These are phyloP conservation scores for Candida pseudoviswanathii DNA, from an alignment of 1,139 yeast genomes.

Conservation along the genomic window DNA sequence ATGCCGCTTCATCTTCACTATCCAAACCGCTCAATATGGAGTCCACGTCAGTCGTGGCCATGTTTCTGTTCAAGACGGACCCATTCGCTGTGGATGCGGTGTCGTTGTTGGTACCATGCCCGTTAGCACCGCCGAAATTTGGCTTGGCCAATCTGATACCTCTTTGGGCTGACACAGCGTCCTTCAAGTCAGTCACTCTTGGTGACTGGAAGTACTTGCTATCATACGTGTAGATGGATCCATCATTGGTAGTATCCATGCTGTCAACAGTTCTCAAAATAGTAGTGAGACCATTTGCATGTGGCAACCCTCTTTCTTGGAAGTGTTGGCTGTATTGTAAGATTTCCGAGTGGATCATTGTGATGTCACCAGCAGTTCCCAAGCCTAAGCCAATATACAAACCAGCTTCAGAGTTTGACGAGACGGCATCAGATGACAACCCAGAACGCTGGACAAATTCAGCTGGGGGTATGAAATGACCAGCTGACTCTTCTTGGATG, in stretches of 20 bases:
- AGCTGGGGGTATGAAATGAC: slow-evolving; percentile 13
- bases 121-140: slow-evolving; percentile 4
- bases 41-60: slow-evolving; percentile 35
- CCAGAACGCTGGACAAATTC: slow-evolving; percentile 12
- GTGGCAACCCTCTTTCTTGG: slow-evolving; percentile 16
- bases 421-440: slow-evolving; percentile 14
- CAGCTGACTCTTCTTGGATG: slow-evolving; percentile 3
- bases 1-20: slow-evolving; percentile 38
- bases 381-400: slow-evolving; percentile 31
- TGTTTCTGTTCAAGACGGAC: slow-evolving; percentile 37
- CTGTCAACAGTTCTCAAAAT: slow-evolving; percentile 10
- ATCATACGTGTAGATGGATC: slow-evolving; percentile 25
- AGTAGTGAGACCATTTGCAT: slow-evolving; percentile 12
- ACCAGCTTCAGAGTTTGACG: slow-evolving; percentile 16
- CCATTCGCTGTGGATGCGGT: slow-evolving; percentile 22
- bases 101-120: background rate
- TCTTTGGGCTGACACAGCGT: slow-evolving; percentile 25
- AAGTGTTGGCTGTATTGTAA: slow-evolving; percentile 18
- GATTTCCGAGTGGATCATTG: slow-evolving; percentile 44
- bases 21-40: slow-evolving; percentile 41
- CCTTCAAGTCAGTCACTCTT: slow-evolving; percentile 50
- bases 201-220: slow-evolving; percentile 28
- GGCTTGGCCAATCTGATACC: slow-evolving; percentile 3
- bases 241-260: slow-evolving; percentile 13
- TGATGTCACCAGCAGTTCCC: slow-evolving; percentile 45